Conservation (phyloP, 495 filamentous ascomycete species). For the Neurospora tetrasperma region DNA sequence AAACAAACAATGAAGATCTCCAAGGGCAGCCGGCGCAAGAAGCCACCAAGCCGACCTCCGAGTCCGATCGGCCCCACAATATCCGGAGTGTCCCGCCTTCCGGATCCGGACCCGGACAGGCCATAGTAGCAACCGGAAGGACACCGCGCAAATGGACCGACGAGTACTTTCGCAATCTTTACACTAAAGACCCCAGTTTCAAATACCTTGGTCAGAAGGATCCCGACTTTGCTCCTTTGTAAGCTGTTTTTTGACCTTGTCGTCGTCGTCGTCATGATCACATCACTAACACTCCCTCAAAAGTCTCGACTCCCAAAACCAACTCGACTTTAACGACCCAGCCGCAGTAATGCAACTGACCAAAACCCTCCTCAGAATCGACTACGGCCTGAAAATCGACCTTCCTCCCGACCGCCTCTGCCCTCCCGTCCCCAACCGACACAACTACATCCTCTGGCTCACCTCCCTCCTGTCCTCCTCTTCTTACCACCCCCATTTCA, state of each 20-base stretch:
- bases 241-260: background rate
- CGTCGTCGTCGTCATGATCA: background rate
- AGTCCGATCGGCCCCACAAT: background rate
- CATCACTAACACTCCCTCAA: background rate
- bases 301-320: constrained; percentile 48
- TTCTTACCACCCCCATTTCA: constrained; percentile 33
- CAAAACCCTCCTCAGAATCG: constrained; percentile 60
- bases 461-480: constrained; percentile 77
- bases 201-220: constrained; percentile 23
- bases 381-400: constrained; percentile 63
- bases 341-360: constrained; percentile 71
- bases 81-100: background rate
- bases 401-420: constrained; percentile 74
- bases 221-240: constrained; percentile 21
- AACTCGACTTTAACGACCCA: constrained; percentile 77
- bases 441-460: constrained; percentile 89
- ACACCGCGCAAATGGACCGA: constrained; percentile 14
- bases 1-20: background rate
- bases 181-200: constrained; percentile 26
- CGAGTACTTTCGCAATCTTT: constrained; percentile 27
- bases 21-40: background rate
- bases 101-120: background rate
- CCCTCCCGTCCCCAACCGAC: constrained; percentile 74
- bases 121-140: background rate
- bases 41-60: background rate